Evolutionary conservation across 179 eudicot species (phyloP).

Genomic region (Spinacia oleracea): DNA sequence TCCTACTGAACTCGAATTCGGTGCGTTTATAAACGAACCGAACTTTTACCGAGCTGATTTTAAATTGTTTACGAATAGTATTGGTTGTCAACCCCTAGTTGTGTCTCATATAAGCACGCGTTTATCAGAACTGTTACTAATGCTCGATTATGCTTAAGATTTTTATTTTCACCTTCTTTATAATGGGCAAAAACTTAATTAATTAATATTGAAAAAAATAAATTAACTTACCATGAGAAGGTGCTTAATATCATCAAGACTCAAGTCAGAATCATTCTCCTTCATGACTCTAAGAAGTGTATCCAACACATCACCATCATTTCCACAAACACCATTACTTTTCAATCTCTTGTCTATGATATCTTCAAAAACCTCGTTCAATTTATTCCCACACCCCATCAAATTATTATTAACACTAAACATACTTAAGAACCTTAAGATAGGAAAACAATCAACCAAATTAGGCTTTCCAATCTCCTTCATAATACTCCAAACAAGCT

Average conservation of each 20-base stretch:
- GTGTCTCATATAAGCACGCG: too few relatives aligned
- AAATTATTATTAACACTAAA: constrained; percentile 25
- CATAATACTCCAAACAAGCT: constrained; percentile 27
- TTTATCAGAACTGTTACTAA: too few relatives aligned
- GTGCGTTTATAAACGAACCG: too few relatives aligned
- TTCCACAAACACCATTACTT: neutral
- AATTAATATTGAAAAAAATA: neutral
- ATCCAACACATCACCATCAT: constrained; percentile 24
- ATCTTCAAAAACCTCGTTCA: constrained; percentile 24
- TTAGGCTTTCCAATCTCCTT: constrained; percentile 32
- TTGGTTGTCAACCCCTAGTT: too few relatives aligned
- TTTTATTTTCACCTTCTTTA: too few relatives aligned
- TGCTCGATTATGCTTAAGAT: too few relatives aligned
- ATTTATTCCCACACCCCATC: constrained; percentile 26
- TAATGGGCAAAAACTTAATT: too few relatives aligned
- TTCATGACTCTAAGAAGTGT: constrained; percentile 23
- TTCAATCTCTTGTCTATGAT: constrained; percentile 14
- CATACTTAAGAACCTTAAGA: constrained; percentile 6
- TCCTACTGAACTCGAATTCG: too few relatives aligned
- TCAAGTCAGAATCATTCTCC: constrained; percentile 19
- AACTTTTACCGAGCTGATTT: too few relatives aligned
- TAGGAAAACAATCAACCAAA: constrained; percentile 27
- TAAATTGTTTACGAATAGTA: too few relatives aligned
- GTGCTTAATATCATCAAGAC: constrained; percentile 30
- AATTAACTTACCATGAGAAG: constrained; percentile 28